Evolutionary conservation across 495 filamentous ascomycete species (phyloP), one percentile per base, ranked within the genome.

Genomic region (Aspergillus kassunensis): DNA sequence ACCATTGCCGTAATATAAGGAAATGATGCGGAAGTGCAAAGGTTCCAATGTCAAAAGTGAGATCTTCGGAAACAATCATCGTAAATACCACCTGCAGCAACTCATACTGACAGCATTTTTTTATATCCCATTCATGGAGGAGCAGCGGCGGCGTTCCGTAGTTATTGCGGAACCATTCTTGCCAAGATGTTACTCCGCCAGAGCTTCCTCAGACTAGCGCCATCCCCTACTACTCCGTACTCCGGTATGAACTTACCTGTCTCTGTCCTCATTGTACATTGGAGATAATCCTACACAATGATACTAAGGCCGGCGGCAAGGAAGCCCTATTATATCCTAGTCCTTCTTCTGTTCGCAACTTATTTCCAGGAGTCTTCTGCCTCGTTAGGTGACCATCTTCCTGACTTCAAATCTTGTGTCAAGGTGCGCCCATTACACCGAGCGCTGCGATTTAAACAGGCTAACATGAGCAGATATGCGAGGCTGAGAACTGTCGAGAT

Each of bases 321-420:
- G 53, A 62, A 58, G 20, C n/a, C 58, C 24, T 58, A 37, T 40
- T 55, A 45, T 48, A 53, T 62, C 13, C 56, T 71, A 10, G 40
- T 72, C 31, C 52, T 79, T 35, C 30, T 77, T 43, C 47, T 69
- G 11, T 45, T 76, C 43, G 63, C 74, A 29, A 59, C 81, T 36
- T 66, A 86, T 21, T 56, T 72, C 37, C 61, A 66, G 13, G 66
- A 73, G 30, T 81, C 75, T 6, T 67, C 70, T 25, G 93, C 91
- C 21, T 96, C 91, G 15, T 59, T 85, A 40, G 93, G 93, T 49
- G 93, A 98, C 67, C 80, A 84, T 42, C 75, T 97, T 37, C 89
- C 90, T 11, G 92, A 96, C 58, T 98, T 98, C 67, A 79, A 74
- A 60, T 79, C 89, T 70, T 98, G 93, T 69, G 84, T 98, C 44